phyloP scores from a whole-genome alignment of 1,284 basidiomycete genomes.

The Cerioporus squamosus region DNA sequence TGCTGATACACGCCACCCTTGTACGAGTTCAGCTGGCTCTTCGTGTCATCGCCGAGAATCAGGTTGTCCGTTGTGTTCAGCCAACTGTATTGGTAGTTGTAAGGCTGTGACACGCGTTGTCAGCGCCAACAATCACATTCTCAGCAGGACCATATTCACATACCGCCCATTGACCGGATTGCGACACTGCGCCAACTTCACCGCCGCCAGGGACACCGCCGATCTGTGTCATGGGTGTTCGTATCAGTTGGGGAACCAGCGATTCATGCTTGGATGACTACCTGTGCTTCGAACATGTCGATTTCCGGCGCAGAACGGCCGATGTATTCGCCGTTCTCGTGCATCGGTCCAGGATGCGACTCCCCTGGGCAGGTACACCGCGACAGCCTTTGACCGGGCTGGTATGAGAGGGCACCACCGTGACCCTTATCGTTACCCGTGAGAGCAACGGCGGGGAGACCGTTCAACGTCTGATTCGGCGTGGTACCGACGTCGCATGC shows the following conservation, averaged over 20 bases:
- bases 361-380: slow-evolving; percentile 85
- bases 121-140: background rate
- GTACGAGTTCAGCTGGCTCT: slow-evolving; percentile 55
- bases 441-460: slow-evolving; percentile 42
- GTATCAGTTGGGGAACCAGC: background rate
- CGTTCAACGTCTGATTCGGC: slow-evolving; percentile 48
- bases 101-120: slow-evolving; percentile 39
- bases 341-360: slow-evolving; percentile 81
- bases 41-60: slow-evolving; percentile 45
- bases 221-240: slow-evolving; percentile 26
- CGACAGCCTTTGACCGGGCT: slow-evolving; percentile 78
- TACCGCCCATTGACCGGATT: slow-evolving; percentile 50
- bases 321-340: slow-evolving; percentile 56
- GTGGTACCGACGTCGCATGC: slow-evolving; percentile 62
- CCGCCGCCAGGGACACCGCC: slow-evolving; percentile 2
- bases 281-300: slow-evolving; percentile 69
- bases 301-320: slow-evolving; percentile 90
- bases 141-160: slow-evolving; percentile 10
- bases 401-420: slow-evolving; percentile 54
- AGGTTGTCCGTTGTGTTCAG: slow-evolving; percentile 48
- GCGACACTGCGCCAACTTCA: slow-evolving; percentile 44
- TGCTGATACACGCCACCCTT: slow-evolving; percentile 58
- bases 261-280: slow-evolving; percentile 29
- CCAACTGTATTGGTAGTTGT: slow-evolving; percentile 48
- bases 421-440: slow-evolving; percentile 40